phyloP scores from a whole-genome alignment of 495 filamentous ascomycete genomes.

The Melanomma pulvis-pyrius region DNA sequence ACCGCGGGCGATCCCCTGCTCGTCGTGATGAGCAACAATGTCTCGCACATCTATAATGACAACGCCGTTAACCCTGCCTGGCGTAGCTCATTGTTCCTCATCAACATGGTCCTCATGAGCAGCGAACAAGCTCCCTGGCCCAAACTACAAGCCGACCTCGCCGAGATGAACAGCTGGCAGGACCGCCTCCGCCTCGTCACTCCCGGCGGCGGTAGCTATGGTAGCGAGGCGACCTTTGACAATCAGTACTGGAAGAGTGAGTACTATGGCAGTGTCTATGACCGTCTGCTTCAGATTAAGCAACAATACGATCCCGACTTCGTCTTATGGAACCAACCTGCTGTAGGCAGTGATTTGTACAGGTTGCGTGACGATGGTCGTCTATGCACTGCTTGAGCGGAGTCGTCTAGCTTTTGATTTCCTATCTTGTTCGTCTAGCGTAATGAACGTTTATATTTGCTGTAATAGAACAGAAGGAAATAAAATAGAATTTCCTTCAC shows the following conservation, averaged over 20 bases:
- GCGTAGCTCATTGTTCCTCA: background rate
- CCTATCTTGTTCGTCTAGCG: background rate
- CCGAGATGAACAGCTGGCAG: background rate
- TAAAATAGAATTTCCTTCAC: background rate
- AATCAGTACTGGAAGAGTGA: slow-evolving; percentile 3
- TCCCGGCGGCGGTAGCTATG: slow-evolving; percentile 4
- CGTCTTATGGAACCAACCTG: slow-evolving; percentile 1
- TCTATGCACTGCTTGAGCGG: slow-evolving; percentile 5
- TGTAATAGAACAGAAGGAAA: too few species aligned
- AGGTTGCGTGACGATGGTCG: background rate
- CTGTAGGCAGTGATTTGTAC: background rate
- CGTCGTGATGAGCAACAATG: background rate
- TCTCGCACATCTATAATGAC: background rate
- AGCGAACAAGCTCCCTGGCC: background rate
- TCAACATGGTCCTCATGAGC: background rate
- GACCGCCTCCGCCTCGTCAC: background rate
- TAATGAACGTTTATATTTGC: too few species aligned
- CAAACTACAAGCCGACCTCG: background rate
- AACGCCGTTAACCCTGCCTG: slow-evolving; percentile 12
- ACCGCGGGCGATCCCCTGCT: background rate
- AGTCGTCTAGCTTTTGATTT: background rate
- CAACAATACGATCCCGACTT: slow-evolving; percentile 1
- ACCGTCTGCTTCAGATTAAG: background rate
- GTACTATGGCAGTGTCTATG: background rate
- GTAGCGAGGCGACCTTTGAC: background rate